A percentile compares a stretch with the other conserved stretches of the same genome.
Conservation (phyloP, 2,329 filamentous ascomycete genomes). For the Xylaria sp. region DNA sequence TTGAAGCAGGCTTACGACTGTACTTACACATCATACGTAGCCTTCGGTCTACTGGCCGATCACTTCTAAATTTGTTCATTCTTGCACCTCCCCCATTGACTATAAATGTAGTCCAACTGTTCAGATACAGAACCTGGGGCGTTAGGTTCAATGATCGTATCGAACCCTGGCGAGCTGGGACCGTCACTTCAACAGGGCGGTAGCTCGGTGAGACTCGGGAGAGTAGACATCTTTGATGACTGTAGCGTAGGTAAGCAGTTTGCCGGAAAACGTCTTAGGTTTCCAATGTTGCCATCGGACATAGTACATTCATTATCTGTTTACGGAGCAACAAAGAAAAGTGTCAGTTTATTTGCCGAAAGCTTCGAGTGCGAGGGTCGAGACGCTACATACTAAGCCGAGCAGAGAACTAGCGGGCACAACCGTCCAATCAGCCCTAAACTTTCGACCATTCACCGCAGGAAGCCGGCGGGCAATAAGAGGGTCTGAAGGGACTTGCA, state of each 20-base stretch:
- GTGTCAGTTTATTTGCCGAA: constrained; percentile 41
- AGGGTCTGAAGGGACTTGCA: constrained; percentile 25
- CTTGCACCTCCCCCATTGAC: constrained; percentile 5
- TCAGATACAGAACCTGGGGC: constrained; percentile 5
- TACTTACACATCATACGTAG: too few species aligned
- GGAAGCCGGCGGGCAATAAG: constrained; percentile 37
- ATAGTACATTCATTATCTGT: constrained; percentile 22
- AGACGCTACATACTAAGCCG: constrained; percentile 13
- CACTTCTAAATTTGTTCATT: constrained; percentile 19
- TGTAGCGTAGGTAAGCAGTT: constrained; percentile 26
- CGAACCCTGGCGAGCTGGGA: too few species aligned
- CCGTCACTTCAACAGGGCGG: neutral
- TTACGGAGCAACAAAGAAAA: constrained; percentile 14
- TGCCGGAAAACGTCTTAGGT: neutral
- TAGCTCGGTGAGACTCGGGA: neutral
- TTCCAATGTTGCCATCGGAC: neutral
- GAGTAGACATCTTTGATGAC: constrained; percentile 21
- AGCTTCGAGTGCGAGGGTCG: constrained; percentile 32
- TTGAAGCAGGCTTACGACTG: neutral
- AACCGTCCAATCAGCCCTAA: constrained; percentile 30
- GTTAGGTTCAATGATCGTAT: constrained; percentile 4
- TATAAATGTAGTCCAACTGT: neutral
- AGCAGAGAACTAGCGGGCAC: constrained; percentile 25
- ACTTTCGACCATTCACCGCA: constrained; percentile 34
- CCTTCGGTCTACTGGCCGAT: neutral